These are phyloP conservation scores for Pyrenochaeta sp. DNA, from an alignment of 2,329 filamentous ascomycete genomes.

Conservation along the genomic window DNA sequence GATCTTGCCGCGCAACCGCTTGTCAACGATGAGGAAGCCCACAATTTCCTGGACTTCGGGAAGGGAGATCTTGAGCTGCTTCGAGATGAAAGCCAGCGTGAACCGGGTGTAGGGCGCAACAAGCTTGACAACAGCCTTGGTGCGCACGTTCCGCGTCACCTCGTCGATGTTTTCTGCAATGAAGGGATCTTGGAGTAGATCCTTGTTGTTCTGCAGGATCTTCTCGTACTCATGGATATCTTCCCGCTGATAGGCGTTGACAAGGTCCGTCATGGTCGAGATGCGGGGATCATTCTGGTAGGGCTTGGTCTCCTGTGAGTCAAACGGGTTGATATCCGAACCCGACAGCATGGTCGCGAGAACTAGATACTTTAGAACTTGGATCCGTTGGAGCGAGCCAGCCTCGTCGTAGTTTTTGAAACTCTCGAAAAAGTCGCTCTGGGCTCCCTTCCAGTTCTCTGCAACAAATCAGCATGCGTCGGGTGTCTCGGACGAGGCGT, in stretches of 20 bases:
- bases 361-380: constrained; percentile 96
- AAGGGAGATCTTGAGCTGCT: constrained; percentile 84
- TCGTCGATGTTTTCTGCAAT: constrained; percentile 99
- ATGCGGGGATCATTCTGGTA: constrained; percentile 97
- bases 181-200: constrained; percentile 90
- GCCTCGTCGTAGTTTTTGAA: constrained; percentile 99
- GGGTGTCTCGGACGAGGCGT: constrained; percentile 15
- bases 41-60: constrained; percentile 93
- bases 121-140: constrained; percentile 90
- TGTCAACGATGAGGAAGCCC: constrained; percentile 91
- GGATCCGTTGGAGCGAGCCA: constrained; percentile 92
- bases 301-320: constrained; percentile 97
- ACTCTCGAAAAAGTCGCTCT: constrained; percentile 97
- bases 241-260: constrained; percentile 94
- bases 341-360: constrained; percentile 98
- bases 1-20: constrained; percentile 85
- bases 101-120: constrained; percentile 96
- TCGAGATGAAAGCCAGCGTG: constrained; percentile 85
- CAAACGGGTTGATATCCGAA: constrained; percentile 97
- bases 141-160: constrained; percentile 97
- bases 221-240: constrained; percentile 92
- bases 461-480: constrained; percentile 31
- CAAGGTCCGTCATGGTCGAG: constrained; percentile 94
- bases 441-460: constrained; percentile 98
- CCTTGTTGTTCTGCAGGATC: constrained; percentile 85